Percentiles rank a stretch among this genome's conserved stretches.
Evolutionary conservation across 768 basidiomycete genomes (phyloP).

Genomic region (Pleurotus tuoliensis): DNA sequence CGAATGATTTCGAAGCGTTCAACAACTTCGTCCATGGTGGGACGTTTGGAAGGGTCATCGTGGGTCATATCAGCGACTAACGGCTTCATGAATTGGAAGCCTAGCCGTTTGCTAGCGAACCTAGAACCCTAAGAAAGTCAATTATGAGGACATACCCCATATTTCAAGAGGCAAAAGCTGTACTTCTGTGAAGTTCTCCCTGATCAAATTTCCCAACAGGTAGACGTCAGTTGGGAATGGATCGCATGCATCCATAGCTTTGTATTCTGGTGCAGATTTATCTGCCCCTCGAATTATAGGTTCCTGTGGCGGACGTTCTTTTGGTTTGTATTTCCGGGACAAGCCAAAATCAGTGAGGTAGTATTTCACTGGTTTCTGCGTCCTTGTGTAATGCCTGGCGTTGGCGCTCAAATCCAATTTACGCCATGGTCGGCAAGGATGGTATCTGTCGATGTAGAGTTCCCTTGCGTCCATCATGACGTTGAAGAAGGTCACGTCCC

Average conservation of each 20-base stretch:
- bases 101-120: slow-evolving; percentile 6
- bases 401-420: slow-evolving; percentile 17
- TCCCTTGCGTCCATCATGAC: slow-evolving; percentile 30
- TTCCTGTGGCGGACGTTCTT: slow-evolving; percentile 20
- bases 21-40: slow-evolving; percentile 25
- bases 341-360: slow-evolving; percentile 37
- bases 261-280: slow-evolving; percentile 35
- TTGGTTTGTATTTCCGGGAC: slow-evolving; percentile 22
- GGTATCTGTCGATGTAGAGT: slow-evolving; percentile 22
- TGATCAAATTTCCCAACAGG: slow-evolving; percentile 27
- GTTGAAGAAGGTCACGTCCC: slow-evolving; percentile 6
- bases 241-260: slow-evolving; percentile 17
- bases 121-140: slow-evolving; percentile 8
- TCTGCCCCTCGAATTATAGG: slow-evolving; percentile 35
- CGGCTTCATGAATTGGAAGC: slow-evolving; percentile 26
- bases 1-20: slow-evolving; percentile 21
- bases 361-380: slow-evolving; percentile 26
- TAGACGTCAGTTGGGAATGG: slow-evolving; percentile 33
- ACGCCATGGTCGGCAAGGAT: slow-evolving; percentile 16
- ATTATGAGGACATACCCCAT: background rate
- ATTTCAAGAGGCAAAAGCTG: background rate
- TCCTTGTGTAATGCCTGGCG: slow-evolving; percentile 20
- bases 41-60: slow-evolving; percentile 26
- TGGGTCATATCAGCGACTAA: slow-evolving; percentile 28
- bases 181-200: slow-evolving; percentile 21